Base-by-base conservation (phyloP, 2,329 filamentous ascomycete species). In the Hymenotorrendiella dingleyae region DNA sequence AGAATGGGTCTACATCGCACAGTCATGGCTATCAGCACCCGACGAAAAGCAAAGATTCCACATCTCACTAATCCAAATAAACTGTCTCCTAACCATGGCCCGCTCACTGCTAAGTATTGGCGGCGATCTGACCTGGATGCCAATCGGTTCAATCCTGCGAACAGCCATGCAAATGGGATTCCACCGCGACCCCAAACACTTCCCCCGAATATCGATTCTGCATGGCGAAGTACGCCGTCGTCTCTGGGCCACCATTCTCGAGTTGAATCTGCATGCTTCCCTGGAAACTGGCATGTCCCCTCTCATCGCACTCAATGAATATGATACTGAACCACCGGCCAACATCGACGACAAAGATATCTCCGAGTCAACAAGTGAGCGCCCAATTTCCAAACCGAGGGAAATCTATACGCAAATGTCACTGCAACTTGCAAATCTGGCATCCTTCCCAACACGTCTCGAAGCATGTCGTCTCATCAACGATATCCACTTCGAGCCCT, bases 81-180 rank as follows among this genome's bases (percentile, higher is more conserved):
- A 72, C 60, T 69, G 73, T 37, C 65, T 80, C 30, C 54, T 78
- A 17, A 58, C 70, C 12, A 54, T 76, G 3, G 72, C 74, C 2
- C 68, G 72, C 19, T 66, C 72, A 21, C 66, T 66, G 0, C 68
- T 67, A 21, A 66, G 64, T 10, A 63, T 76, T 3, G 68, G 67
- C 3, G 67, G 66, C 4, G 75, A 80, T 47, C 54, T 77, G 4
- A 63, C 67, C 1, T 80, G 74, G 74, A 67, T 74, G 23, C 64
- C 69, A 2, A 63, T 68, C 0, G 76, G 76, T 1, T 59, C 64
- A 0, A 47, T 79, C 9, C 46, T 78, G n/a, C 65, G 76, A 9
- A 69, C 67, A 6, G 77, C 75, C 40, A 71, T 80, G 54, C 68
- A 68, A 42, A 77, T 79, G 67, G 76, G 77, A 3, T 62, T 80